Conservation (phyloP, 805 yeast genomes). For the Hanseniaspora guilliermondii region DNA sequence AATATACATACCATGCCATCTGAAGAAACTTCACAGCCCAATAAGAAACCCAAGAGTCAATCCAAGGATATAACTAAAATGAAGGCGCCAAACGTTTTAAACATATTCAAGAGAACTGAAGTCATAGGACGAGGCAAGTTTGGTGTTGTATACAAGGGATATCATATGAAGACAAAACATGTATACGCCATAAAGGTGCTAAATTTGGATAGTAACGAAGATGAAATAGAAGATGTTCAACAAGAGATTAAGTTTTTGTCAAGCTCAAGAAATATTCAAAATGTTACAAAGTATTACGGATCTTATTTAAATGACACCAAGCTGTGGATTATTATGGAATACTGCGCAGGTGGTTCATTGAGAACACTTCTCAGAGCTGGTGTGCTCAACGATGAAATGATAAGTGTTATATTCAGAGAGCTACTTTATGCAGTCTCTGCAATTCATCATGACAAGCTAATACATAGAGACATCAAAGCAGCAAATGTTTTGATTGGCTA, state of each 20-base stretch:
- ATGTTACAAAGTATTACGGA: conserved; percentile 85
- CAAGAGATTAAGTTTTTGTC: conserved; percentile 80
- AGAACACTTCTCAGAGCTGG: conserved; percentile 82
- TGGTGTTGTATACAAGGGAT: conserved; percentile 90
- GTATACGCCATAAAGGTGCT: conserved; percentile 87
- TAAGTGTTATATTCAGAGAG: conserved; percentile 78
- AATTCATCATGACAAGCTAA: conserved; percentile 81
- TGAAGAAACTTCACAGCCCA: not conserved
- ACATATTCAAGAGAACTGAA: conserved; percentile 65
- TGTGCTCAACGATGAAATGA: conserved; percentile 67
- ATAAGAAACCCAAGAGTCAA: not conserved
- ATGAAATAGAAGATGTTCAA: conserved; percentile 90
- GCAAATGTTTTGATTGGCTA: conserved; percentile 84
- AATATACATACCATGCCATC: not conserved
- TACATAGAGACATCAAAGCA: conserved; percentile 92
- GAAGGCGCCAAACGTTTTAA: conserved; percentile 22
- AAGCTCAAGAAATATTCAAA: conserved; percentile 72
- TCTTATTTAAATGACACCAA: conserved; percentile 78
- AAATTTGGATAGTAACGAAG: conserved; percentile 82
- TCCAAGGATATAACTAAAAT: not conserved
- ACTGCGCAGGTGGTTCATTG: conserved; percentile 91
- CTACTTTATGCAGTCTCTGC: conserved; percentile 60
- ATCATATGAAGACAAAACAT: conserved; percentile 52
- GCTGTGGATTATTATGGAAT: conserved; percentile 94
- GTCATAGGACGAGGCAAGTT: conserved; percentile 93